Percentiles rank a stretch among this genome's conserved stretches.
phyloP scores from a whole-genome alignment of 345 rosid genomes.

The Brassica incana region DNA sequence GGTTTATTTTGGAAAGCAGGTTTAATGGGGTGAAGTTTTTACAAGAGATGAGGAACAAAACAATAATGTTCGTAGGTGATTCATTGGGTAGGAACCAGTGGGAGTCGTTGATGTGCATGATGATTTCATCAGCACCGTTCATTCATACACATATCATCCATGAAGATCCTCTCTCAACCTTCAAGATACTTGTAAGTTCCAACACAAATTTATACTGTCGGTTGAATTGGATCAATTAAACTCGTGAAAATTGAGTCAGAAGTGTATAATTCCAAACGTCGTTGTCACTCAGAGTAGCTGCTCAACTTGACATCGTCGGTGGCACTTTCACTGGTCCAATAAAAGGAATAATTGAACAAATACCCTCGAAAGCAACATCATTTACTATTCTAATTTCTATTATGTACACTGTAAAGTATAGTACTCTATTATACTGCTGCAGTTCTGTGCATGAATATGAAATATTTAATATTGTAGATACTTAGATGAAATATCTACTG shows the following conservation, averaged over 20 bases:
- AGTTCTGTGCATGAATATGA: neutral
- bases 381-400: neutral
- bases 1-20: conserved; percentile 36
- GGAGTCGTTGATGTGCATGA: conserved; percentile 90
- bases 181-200: conserved; percentile 67
- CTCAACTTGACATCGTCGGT: conserved; percentile 42
- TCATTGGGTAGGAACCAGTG: conserved; percentile 88
- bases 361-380: conserved; percentile 5
- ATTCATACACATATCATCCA: conserved; percentile 56
- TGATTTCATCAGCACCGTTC: conserved; percentile 54
- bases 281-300: conserved; percentile 6
- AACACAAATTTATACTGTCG: neutral
- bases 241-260: conserved; percentile 1
- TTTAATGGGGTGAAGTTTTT: conserved; percentile 75
- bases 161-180: conserved; percentile 72
- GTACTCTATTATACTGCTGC: neutral
- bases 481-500: neutral
- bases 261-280: conserved; percentile 5
- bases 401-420: neutral
- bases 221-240: neutral
- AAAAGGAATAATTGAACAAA: neutral
- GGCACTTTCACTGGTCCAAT: conserved; percentile 15
- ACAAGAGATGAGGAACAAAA: conserved; percentile 66
- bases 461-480: neutral
- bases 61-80: conserved; percentile 91